These are phyloP conservation scores for Penicillium sp. DNA, from an alignment of 2,329 filamentous ascomycete species.

Conservation along the genomic window DNA sequence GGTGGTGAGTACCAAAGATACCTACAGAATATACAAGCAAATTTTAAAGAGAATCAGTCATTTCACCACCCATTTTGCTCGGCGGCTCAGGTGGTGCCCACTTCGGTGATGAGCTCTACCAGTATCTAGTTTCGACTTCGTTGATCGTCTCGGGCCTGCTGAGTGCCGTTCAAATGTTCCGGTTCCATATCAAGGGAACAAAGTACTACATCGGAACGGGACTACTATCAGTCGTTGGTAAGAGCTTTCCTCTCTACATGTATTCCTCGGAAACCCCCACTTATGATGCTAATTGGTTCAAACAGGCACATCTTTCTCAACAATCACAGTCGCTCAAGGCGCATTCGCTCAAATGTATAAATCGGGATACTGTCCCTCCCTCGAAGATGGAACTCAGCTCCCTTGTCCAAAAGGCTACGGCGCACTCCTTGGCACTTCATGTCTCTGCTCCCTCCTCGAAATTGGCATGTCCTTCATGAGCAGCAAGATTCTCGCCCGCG, in stretches of 20 bases:
- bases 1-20: conserved; percentile 36
- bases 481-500: conserved; percentile 57
- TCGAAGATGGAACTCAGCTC: conserved; percentile 56
- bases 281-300: background rate
- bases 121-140: conserved; percentile 68
- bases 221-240: conserved; percentile 63
- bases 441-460: conserved; percentile 55
- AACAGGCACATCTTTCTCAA: conserved; percentile 62
- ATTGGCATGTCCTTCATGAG: conserved; percentile 65
- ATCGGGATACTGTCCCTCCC: conserved; percentile 62
- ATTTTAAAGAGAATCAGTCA: conserved; percentile 41
- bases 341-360: conserved; percentile 64
- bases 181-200: conserved; percentile 62
- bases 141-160: conserved; percentile 67
- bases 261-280: background rate
- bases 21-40: background rate
- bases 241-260: background rate
- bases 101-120: conserved; percentile 53
- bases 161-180: conserved; percentile 65
- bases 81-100: conserved; percentile 57
- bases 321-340: conserved; percentile 63
- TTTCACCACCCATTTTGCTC: conserved; percentile 65
- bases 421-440: conserved; percentile 59
- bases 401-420: conserved; percentile 68
- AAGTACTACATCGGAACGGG: conserved; percentile 66